Percentiles rank a stretch among this genome's conserved stretches.
Evolutionary conservation across 2,329 filamentous ascomycete genomes (phyloP).

Genomic region (Fusarium palustre): DNA sequence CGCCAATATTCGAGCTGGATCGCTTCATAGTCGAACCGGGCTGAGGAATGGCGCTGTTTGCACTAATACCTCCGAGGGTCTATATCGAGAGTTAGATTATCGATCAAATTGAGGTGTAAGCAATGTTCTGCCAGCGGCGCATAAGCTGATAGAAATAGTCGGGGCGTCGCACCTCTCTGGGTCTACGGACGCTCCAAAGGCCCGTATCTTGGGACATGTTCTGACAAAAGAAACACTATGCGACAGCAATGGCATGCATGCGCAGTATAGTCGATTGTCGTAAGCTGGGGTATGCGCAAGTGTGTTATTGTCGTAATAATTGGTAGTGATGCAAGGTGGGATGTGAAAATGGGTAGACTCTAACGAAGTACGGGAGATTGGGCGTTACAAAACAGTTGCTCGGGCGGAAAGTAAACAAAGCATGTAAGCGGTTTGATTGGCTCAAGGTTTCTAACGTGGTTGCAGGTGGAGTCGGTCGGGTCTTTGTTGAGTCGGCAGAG

Average conservation of each 20-base stretch:
- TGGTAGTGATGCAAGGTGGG: conserved; percentile 38
- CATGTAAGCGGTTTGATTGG: conserved; percentile 45
- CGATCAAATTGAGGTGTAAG: background rate
- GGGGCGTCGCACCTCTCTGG: conserved; percentile 76
- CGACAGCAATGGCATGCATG: conserved; percentile 34
- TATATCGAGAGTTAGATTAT: conserved; percentile 54
- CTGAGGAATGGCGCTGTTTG: conserved; percentile 87
- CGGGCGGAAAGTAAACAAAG: conserved; percentile 59
- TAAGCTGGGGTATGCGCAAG: conserved; percentile 2
- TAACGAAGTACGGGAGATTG: conserved; percentile 29
- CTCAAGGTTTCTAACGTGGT: background rate
- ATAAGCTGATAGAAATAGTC: conserved; percentile 33
- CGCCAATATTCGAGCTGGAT: conserved; percentile 79
- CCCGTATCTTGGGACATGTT: conserved; percentile 87
- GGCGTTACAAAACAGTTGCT: conserved; percentile 52
- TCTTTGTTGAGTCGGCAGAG: conserved; percentile 29
- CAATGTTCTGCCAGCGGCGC: conserved; percentile 18
- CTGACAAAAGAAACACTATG: conserved; percentile 17
- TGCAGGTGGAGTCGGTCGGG: conserved; percentile 28
- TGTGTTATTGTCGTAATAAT: conserved; percentile 20
- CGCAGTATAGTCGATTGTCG: conserved; percentile 17
- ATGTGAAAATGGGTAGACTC: conserved; percentile 34
- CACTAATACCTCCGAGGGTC: conserved; percentile 88
- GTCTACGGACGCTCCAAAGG: conserved; percentile 90
- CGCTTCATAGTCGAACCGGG: conserved; percentile 95